These are phyloP conservation scores for Pseudozyma sp. DNA, from an alignment of 1,284 basidiomycete species.

Conservation along the genomic window DNA sequence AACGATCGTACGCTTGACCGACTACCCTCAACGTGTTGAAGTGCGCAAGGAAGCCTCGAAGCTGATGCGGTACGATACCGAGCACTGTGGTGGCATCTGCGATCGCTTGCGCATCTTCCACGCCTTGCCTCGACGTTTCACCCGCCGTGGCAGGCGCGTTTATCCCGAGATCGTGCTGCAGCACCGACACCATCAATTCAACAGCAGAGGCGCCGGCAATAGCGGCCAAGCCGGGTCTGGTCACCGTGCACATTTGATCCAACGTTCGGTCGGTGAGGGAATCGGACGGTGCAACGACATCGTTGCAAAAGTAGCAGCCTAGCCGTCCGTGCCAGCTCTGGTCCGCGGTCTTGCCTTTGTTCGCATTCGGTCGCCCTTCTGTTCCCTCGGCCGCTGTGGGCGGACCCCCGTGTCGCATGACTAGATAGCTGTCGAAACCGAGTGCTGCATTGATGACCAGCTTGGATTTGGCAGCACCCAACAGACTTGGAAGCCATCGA, in stretches of 20 bases:
- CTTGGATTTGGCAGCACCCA: slow-evolving; percentile 86
- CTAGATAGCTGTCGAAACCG: slow-evolving; percentile 94
- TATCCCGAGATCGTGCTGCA: slow-evolving; percentile 77
- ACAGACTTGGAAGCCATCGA: slow-evolving; percentile 91
- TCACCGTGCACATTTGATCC: slow-evolving; percentile 99
- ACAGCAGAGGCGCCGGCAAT: slow-evolving; percentile 92
- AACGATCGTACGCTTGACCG: slow-evolving; percentile 85
- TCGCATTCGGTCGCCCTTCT: neutral
- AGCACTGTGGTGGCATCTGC: slow-evolving; percentile 68
- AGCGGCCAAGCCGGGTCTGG: slow-evolving; percentile 91
- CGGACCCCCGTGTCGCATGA: slow-evolving; percentile 92
- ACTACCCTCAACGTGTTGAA: slow-evolving; percentile 86
- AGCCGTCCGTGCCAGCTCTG: slow-evolving; percentile 51
- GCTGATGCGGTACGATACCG: slow-evolving; percentile 90
- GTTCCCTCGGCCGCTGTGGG: slow-evolving; percentile 7
- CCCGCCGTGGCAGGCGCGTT: slow-evolving; percentile 41
- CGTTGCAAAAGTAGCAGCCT: slow-evolving; percentile 98
- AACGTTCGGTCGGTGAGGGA: slow-evolving; percentile 92
- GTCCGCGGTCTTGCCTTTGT: slow-evolving; percentile 20
- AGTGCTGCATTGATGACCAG: slow-evolving; percentile 94
- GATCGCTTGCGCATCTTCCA: slow-evolving; percentile 30
- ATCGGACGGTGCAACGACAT: slow-evolving; percentile 94
- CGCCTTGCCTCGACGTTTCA: slow-evolving; percentile 21
- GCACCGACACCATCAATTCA: slow-evolving; percentile 85
- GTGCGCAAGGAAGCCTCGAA: slow-evolving; percentile 87